A percentile compares a stretch with the other conserved stretches of the same genome.
phyloP scores from a whole-genome alignment of 306 rosid species.

The Cucumis hystrix region DNA sequence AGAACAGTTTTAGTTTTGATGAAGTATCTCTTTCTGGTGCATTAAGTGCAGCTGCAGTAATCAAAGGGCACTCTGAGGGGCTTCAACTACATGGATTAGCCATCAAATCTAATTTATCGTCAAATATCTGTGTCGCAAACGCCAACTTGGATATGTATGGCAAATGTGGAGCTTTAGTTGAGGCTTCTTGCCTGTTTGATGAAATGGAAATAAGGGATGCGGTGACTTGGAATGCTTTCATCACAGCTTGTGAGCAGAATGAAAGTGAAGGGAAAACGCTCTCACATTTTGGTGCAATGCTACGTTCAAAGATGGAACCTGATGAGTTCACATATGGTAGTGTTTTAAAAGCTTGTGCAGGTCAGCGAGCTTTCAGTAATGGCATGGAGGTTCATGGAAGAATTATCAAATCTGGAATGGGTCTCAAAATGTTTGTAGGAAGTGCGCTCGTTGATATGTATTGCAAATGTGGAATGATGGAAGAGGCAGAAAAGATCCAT shows the following conservation, averaged over 20 bases:
- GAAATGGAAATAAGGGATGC: conserved; percentile 65
- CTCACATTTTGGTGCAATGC: conserved; percentile 55
- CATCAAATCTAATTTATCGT: conserved; percentile 35
- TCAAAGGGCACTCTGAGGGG: conserved; percentile 41
- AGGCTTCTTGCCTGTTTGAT: conserved; percentile 51
- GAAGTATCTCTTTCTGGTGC: conserved; percentile 65
- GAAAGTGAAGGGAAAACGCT: conserved; percentile 36
- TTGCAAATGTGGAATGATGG: conserved; percentile 66
- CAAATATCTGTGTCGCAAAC: conserved; percentile 66
- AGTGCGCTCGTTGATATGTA: conserved; percentile 82
- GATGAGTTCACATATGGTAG: conserved; percentile 80
- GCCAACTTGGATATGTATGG: conserved; percentile 79
- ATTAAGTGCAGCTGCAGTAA: conserved; percentile 51
- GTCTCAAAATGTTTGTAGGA: conserved; percentile 49
- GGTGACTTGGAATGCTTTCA: conserved; percentile 83
- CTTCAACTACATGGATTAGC: conserved; percentile 65
- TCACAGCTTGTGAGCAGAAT: conserved; percentile 73
- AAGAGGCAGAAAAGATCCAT: conserved; percentile 73
- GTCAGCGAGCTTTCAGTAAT: conserved; percentile 35
- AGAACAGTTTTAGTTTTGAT: conserved; percentile 39
- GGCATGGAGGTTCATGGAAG: conserved; percentile 79
- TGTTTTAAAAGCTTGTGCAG: conserved; percentile 65
- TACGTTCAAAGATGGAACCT: conserved; percentile 55
- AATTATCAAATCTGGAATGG: conserved; percentile 60
- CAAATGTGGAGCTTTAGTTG: conserved; percentile 46